Evolutionary conservation across 169 alveolate species (phyloP).

Genomic region (Amoebophrya sp.): DNA sequence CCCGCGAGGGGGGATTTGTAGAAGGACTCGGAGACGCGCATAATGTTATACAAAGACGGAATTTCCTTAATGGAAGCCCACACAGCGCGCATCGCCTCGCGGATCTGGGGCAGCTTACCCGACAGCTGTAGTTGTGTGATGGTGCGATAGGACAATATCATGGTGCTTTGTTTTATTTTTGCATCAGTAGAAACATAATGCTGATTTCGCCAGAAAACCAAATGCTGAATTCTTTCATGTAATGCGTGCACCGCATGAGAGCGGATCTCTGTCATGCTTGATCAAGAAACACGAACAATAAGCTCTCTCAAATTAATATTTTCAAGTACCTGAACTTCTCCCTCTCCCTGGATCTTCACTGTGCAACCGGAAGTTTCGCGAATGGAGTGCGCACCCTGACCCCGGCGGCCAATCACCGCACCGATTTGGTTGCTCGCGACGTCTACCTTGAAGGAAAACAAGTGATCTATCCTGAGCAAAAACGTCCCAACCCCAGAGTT

Average conservation of each 20-base stretch:
- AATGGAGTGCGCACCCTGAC: not conserved
- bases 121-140: too few relatives aligned
- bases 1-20: not conserved
- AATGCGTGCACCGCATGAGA: too few relatives aligned
- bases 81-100: not conserved
- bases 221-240: too few relatives aligned
- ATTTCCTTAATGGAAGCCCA: not conserved
- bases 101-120: not conserved
- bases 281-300: too few relatives aligned
- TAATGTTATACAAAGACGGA: constrained; percentile 6
- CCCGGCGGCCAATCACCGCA: not conserved
- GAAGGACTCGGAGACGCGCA: not conserved
- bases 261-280: too few relatives aligned
- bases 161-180: too few relatives aligned
- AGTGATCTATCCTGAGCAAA: too few relatives aligned
- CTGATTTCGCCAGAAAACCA: too few relatives aligned
- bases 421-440: constrained; percentile 22
- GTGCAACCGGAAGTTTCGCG: not conserved
- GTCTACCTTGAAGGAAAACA: not conserved
- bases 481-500: too few relatives aligned
- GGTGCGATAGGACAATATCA: too few relatives aligned
- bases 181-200: too few relatives aligned
- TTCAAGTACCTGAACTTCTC: not conserved
- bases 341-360: not conserved
- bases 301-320: too few relatives aligned